Evolutionary conservation across 257 asterid species (phyloP), one percentile per base, ranked within the genome.

Genomic region (Striga asiatica): DNA sequence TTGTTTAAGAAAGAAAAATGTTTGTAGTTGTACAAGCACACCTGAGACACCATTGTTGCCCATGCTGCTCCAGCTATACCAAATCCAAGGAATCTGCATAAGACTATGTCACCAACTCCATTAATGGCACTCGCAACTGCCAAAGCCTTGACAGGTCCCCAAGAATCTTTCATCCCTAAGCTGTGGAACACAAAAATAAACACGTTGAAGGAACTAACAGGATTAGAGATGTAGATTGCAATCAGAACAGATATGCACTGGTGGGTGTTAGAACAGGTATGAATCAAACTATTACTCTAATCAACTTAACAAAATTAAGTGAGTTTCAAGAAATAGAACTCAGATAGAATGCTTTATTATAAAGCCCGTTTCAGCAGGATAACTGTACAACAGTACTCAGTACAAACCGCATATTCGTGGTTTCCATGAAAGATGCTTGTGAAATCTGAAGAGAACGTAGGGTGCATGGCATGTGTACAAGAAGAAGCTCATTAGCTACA

Each of bases 21-120:
- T 9, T n/a, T n/a, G n/a, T n/a, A n/a, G 35, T 12, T 21, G 41
- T 57, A 35, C 20, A 3, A 20, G 61, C 78, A 54, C 60, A 85
- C 96, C 79, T 87, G 94, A 21, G 96, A 83, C 56, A 60, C 89
- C 93, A 83, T 78, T 38, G 94, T 87, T 56, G 96, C 96, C 96
- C 96, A 87, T 50, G 96, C 96, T 27, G 96, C 96, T 71, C 94
- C 94, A 66, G 94, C 91, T 61, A 87, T 87, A 41, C 96, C 96
- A 70, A 65, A 87, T 42, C 77, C 76, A 11, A 87, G 78, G 75
- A 60, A 76, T 87, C 81, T 77, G 71, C 94, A 83, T 48, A 87
- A 61, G 37, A 76, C 78, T 74, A 83, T 68, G 60, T 86, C 96
- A 29, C 96, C 96, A 32, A 77, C 27, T 24, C 83, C 86, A 72